phyloP scores from a whole-genome alignment of 352 stramenopile genomes.

The Phytopythium delawarense region DNA sequence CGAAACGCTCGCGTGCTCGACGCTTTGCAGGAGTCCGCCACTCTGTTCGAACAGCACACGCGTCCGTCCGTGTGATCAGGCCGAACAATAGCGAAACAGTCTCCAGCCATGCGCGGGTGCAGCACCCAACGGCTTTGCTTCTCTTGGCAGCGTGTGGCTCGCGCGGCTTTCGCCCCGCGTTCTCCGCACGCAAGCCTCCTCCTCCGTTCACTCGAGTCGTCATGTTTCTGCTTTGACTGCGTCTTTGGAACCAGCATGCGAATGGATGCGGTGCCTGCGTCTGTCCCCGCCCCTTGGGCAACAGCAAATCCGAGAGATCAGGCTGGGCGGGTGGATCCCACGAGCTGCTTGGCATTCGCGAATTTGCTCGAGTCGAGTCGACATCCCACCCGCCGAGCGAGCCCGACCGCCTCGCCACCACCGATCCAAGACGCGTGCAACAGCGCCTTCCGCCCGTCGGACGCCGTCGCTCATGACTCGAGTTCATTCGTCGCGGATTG shows the following conservation, averaged over 20 bases:
- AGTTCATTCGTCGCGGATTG: slow-evolving; percentile 20
- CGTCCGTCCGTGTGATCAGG: neutral
- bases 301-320: too few species aligned
- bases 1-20: neutral
- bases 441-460: slow-evolving; percentile 3
- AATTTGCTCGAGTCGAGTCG: slow-evolving; percentile 5
- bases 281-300: slow-evolving; percentile 10
- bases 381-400: slow-evolving; percentile 9
- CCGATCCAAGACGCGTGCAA: neutral
- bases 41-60: neutral
- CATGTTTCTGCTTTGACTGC: neutral
- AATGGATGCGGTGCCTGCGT: neutral
- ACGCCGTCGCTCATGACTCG: slow-evolving; percentile 14
- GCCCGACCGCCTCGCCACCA: neutral
- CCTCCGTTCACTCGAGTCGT: too few species aligned
- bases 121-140: too few species aligned
- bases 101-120: too few species aligned
- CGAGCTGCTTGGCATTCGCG: slow-evolving; percentile 8
- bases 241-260: neutral
- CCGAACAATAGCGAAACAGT: neutral
- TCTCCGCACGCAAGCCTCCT: too few species aligned
- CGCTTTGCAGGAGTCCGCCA: neutral
- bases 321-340: too few species aligned
- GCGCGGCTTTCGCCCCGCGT: too few species aligned
- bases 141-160: too few species aligned